Evolutionary conservation across 2,329 filamentous ascomycete species (phyloP), one percentile per base, ranked within the genome.

Genomic region (Phoma sp.): DNA sequence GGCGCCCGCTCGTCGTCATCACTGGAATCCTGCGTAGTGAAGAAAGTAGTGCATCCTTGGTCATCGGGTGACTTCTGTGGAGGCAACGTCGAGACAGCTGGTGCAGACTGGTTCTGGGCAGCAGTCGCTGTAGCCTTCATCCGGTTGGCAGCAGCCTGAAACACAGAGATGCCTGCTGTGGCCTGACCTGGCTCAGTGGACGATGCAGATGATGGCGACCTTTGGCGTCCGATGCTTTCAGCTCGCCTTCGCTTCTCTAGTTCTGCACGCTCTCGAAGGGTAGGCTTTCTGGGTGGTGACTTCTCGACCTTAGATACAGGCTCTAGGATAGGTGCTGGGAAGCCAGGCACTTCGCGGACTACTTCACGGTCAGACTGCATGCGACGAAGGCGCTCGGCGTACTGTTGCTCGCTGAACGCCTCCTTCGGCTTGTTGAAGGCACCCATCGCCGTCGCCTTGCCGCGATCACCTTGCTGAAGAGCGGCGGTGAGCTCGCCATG

Each of bases 321-420:
- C 23, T 51, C 53, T 23, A 51, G 14, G 4, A 51, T 35, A 13
- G 52, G 52, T 13, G 52, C 52, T 30, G 52, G 46, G 22, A 55
- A 55, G 7, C 52, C 52, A 27, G 52, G 50, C 14, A 59, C 39
- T 25, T 64, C 88, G 25, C 88, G 84, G 3, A 45, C 27, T 0
- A 85, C 85, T 51, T 89, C 88, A 24, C 88, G 84, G 25, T 87
- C 89, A 66, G 89, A 85, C 59, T 93, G 89, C 71, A 96, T 84
- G 70, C 92, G 89, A 42, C 90, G 78, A 67, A 96, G 89, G 39
- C 91, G 86, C 68, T 96, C 89, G 4, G 90, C 84, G 66, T 91
- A 97, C 67, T 91, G 89, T 18, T 88, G 86, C 67, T 97, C 93
- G 66, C 96, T 91, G 63, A 95, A 96, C 7, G 86, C 84, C 45